Base-by-base conservation (phyloP, 2,329 filamentous ascomycete species). In the Paracoccidioides brasiliensis region DNA sequence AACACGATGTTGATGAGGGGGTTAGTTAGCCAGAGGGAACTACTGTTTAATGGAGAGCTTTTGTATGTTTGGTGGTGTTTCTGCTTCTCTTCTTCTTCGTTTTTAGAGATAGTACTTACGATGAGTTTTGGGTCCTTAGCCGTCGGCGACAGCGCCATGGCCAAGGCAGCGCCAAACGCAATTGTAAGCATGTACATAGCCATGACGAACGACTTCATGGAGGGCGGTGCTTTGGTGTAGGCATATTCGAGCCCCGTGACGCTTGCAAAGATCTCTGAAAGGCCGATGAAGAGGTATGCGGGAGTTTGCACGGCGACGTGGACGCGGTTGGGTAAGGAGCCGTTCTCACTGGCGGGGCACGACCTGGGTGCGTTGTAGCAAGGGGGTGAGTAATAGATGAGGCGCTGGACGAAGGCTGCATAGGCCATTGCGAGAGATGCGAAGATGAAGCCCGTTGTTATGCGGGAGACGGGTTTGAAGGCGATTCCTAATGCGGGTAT, bases 391-490 rank as follows among this genome's bases (percentile, higher is more conserved):
- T 64, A 62, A 69, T 82, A 82, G 64, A 82, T 81, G 59, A 73
- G 65, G 57, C 78, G 72, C 63, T 82, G 80, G 0, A 82, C 71
- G 55, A 76, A 72, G n/a, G 78, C 78, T 22, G 79, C 79, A 66
- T 80, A 80, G 70, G 80, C 76, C 76, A 80, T 80, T 53, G 85
- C 79, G 30, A 81, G 64, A 2, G 80, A 74, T 14, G 80, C 84
- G 55, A 85, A 75, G 60, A 82, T 68, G 75, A 90, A 90, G 51
- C 86, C 87, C 5, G 75, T 70, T 1, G 84, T 78, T 70, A 90
- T 89, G 67, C 83, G 83, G 74, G 85, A 88, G 72, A 90, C 84
- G 46, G 85, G 87, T 0, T 80, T 85, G 73, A 89, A 87, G 55
- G 76, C 73, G 65, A 89, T 77, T 43, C 79, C 80, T 33, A 41